Conservation (phyloP, 78 protist genomes). For the Cavenderia fasciculata region DNA sequence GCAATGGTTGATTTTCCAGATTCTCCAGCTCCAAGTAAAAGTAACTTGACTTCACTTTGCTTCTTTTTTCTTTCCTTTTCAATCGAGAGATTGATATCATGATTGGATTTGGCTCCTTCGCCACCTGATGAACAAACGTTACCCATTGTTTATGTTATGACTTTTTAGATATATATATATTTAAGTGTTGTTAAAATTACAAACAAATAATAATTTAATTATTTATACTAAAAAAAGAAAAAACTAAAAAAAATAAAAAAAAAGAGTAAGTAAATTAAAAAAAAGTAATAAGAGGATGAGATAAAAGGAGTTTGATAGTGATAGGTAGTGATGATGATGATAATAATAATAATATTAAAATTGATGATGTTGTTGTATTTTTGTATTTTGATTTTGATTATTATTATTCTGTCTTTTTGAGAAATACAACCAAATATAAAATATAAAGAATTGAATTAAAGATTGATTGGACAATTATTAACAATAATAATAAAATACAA, state of each 20-base stretch:
- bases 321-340: too few species aligned
- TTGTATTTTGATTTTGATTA: too few species aligned
- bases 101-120: slow-evolving; percentile 52
- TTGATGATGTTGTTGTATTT: too few species aligned
- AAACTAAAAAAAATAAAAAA: background rate
- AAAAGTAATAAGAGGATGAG: too few species aligned
- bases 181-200: background rate
- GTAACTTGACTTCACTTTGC: slow-evolving; percentile 76
- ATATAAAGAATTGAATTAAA: too few species aligned
- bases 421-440: too few species aligned
- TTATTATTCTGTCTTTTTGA: too few species aligned
- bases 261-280: background rate
- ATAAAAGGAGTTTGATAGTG: too few species aligned
- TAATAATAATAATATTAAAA: too few species aligned
- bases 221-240: background rate
- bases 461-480: too few species aligned
- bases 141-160: too few species aligned
- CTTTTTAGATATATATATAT: background rate
- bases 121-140: slow-evolving; percentile 52
- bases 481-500: too few species aligned
- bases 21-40: slow-evolving; percentile 82
- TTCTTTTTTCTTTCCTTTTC: slow-evolving; percentile 78
- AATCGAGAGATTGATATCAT: slow-evolving; percentile 53
- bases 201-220: background rate
- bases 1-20: slow-evolving; percentile 90